Evolutionary conservation across 2,329 filamentous ascomycete genomes (phyloP).

Genomic region (Volutella citrinella): DNA sequence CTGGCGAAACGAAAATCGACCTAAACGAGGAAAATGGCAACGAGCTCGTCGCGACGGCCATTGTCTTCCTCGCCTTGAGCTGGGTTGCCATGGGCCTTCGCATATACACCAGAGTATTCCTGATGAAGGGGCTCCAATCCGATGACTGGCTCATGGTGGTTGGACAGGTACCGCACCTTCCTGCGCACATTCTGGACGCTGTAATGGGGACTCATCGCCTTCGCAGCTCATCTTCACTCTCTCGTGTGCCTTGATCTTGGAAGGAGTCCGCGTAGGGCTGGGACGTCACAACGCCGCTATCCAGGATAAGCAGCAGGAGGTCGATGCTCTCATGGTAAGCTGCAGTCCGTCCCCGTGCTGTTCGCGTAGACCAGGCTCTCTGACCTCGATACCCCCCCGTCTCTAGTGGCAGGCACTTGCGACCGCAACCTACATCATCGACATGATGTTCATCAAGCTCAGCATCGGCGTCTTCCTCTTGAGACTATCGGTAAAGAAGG

Average conservation of each 20-base stretch:
- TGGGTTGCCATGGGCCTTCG: slow-evolving; percentile 42
- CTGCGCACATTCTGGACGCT: neutral
- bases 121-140: slow-evolving; percentile 44
- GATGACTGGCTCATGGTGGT: slow-evolving; percentile 55
- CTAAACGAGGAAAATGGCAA: slow-evolving; percentile 38
- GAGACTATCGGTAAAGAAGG: slow-evolving; percentile 41
- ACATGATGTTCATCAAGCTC: slow-evolving; percentile 57
- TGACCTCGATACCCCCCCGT: no score
- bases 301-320: slow-evolving; percentile 33
- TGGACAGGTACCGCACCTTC: slow-evolving; percentile 37
- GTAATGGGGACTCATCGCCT: slow-evolving; percentile 2
- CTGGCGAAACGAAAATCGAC: slow-evolving; percentile 26
- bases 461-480: slow-evolving; percentile 53
- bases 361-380: no score
- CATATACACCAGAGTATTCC: slow-evolving; percentile 40
- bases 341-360: no score
- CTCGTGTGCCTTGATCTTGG: slow-evolving; percentile 44
- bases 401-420: slow-evolving; percentile 49
- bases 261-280: slow-evolving; percentile 40
- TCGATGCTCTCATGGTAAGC: slow-evolving; percentile 45
- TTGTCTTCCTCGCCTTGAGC: slow-evolving; percentile 36
- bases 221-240: slow-evolving; percentile 43
- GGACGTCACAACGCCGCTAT: slow-evolving; percentile 47
- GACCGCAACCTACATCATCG: slow-evolving; percentile 46
- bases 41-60: slow-evolving; percentile 34